Evolutionary conservation across 441 rosid genomes (phyloP).

Genomic region (Gossypium gossypioides): DNA sequence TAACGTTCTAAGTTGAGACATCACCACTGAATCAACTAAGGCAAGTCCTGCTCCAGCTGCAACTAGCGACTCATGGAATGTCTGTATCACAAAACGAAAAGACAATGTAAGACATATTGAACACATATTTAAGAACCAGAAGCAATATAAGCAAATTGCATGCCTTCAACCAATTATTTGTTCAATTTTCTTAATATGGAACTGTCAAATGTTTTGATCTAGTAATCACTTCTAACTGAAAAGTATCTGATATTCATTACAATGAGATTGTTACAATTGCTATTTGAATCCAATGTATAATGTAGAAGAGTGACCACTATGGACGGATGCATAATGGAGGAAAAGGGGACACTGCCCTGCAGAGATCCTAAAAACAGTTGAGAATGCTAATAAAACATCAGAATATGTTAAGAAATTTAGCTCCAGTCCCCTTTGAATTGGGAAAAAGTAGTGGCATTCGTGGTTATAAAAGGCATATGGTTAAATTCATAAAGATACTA

Average conservation of each 20-base stretch:
- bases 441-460: neutral
- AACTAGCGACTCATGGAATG: conserved; percentile 71
- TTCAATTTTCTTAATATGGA: neutral
- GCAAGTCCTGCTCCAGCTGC: conserved; percentile 96
- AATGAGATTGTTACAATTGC: neutral
- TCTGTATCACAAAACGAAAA: conserved; percentile 38
- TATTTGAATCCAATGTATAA: neutral
- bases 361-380: too few relatives aligned
- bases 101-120: neutral
- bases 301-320: too few relatives aligned
- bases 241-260: neutral
- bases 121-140: neutral
- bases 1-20: conserved; percentile 48
- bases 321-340: too few relatives aligned
- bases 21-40: conserved; percentile 95
- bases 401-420: neutral
- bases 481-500: neutral
- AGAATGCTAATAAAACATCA: neutral
- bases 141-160: neutral
- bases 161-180: neutral
- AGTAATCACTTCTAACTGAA: neutral
- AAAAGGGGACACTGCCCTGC: too few relatives aligned
- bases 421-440: neutral
- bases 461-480: neutral
- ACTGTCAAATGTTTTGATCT: neutral